Base-by-base conservation (phyloP, 495 filamentous ascomycete genomes). In the Arthonia radiata region DNA sequence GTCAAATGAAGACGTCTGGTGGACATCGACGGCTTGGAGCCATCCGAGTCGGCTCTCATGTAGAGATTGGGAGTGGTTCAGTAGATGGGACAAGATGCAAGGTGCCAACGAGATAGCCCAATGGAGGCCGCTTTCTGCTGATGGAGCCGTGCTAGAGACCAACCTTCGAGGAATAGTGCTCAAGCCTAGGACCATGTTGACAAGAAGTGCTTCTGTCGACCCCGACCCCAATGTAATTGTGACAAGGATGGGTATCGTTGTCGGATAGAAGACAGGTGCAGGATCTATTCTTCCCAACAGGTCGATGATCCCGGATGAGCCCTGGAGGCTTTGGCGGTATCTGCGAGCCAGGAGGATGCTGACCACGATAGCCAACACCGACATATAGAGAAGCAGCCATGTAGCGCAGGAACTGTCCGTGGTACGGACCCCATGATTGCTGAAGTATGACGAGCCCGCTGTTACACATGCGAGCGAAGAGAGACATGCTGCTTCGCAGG, bases 231-330 rank as follows among this genome's bases (percentile, higher is more conserved):
- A 54, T 10, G 80, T 71, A 4, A 86, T 44, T 3, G 86, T 71
- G 18, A 90, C 70, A 12, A 78, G 56, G 5, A 86, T 38, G 2
- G 86, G 78, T 5, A 91, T 54, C 0, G 72, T 35, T 1, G 69
- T 53, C 2, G 86, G 89, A 39, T 94, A 97, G 12, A 97, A 53
- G 5, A 94, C 50, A 4, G 86, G 78, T 10, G 86, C 86, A 2
- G 80, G 86, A 40, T 97, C 86, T n/a, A n/a, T n/a, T n/a, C n/a
- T n/a, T n/a, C n/a, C n/a, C n/a, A n/a, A n/a, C n/a, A n/a, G n/a
- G n/a, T n/a, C n/a, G n/a, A n/a, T n/a, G n/a, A n/a, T n/a, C n/a
- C n/a, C n/a, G n/a, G n/a, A n/a, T n/a, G n/a, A n/a, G n/a, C n/a
- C n/a, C n/a, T n/a, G n/a, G n/a, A n/a, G n/a, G n/a, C n/a, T n/a